These are phyloP conservation scores for Papiliotrema terrestris DNA, from an alignment of 1,284 basidiomycete genomes.

Conservation along the genomic window DNA sequence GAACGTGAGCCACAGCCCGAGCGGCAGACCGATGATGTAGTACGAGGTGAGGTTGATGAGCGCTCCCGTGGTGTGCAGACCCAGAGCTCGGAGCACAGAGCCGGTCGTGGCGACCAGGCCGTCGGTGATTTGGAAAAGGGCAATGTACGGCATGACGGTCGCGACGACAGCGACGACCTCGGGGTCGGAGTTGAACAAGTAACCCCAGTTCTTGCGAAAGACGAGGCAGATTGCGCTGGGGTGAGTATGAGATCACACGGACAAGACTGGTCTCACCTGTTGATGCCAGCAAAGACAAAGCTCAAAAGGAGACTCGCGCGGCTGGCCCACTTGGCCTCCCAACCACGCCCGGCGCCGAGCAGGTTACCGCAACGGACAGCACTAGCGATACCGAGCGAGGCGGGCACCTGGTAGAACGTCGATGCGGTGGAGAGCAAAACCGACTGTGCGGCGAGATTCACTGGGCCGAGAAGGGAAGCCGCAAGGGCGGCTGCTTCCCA, in stretches of 20 bases:
- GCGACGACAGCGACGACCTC: slow-evolving; percentile 62
- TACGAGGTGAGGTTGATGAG: slow-evolving; percentile 53
- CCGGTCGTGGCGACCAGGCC: slow-evolving; percentile 64
- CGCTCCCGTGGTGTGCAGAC: slow-evolving; percentile 57
- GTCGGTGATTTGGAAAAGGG: slow-evolving; percentile 70
- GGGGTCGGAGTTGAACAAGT: slow-evolving; percentile 79
- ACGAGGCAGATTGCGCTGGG: slow-evolving; percentile 63
- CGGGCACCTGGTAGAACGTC: slow-evolving; percentile 80
- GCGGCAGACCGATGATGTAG: slow-evolving; percentile 52
- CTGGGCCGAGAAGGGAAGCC: slow-evolving; percentile 47
- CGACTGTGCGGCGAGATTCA: slow-evolving; percentile 55
- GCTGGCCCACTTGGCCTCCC: slow-evolving; percentile 64
- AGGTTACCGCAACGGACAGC: slow-evolving; percentile 84
- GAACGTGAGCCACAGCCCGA: slow-evolving; percentile 52
- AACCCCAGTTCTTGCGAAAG: slow-evolving; percentile 71
- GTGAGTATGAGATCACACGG: slow-evolving; percentile 48
- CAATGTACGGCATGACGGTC: slow-evolving; percentile 63
- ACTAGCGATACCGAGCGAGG: slow-evolving; percentile 71
- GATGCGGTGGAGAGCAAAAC: slow-evolving; percentile 57
- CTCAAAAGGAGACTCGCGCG: slow-evolving; percentile 63
- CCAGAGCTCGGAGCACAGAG: slow-evolving; percentile 72
- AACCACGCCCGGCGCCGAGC: slow-evolving; percentile 66
- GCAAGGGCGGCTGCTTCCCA: slow-evolving; percentile 49
- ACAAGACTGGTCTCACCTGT: slow-evolving; percentile 54
- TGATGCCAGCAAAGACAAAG: slow-evolving; percentile 57